Conservation (phyloP, 164 flowering plant genomes). For the Pachysandra terminalis region DNA sequence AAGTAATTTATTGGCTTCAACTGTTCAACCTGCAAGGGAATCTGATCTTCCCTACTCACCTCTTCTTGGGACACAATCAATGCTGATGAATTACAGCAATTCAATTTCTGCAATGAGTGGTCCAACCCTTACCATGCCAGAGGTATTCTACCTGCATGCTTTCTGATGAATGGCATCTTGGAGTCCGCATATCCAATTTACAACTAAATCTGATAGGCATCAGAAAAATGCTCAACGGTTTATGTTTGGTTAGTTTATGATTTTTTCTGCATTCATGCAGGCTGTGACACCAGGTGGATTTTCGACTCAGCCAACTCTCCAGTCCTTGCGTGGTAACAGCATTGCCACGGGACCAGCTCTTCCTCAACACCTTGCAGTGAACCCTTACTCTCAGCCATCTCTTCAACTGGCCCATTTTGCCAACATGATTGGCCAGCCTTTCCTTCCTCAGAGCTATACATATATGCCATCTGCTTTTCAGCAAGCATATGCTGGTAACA, state of each 20-base stretch:
- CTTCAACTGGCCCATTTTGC: conserved; percentile 84
- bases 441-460: conserved; percentile 74
- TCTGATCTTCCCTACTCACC: conserved; percentile 72
- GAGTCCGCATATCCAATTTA: too few species aligned
- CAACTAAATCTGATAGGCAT: too few species aligned
- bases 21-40: conserved; percentile 62
- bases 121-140: conserved; percentile 62
- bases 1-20: conserved; percentile 53
- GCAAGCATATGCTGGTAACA: conserved; percentile 84
- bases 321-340: conserved; percentile 45
- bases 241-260: too few species aligned
- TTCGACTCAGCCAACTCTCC: conserved; percentile 54
- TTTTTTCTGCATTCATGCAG: conserved; percentile 31
- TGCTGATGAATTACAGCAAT: conserved; percentile 65
- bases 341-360: conserved; percentile 66
- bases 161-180: too few species aligned
- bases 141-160: conserved; percentile 41
- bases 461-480: conserved; percentile 87
- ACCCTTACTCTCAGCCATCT: conserved; percentile 80
- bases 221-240: too few species aligned
- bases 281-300: conserved; percentile 50
- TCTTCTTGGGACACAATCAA: conserved; percentile 62
- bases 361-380: conserved; percentile 76
- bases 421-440: conserved; percentile 79
- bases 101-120: conserved; percentile 57